Evolutionary conservation across 805 yeast species (phyloP).

Genomic region (Millerago galiae): DNA sequence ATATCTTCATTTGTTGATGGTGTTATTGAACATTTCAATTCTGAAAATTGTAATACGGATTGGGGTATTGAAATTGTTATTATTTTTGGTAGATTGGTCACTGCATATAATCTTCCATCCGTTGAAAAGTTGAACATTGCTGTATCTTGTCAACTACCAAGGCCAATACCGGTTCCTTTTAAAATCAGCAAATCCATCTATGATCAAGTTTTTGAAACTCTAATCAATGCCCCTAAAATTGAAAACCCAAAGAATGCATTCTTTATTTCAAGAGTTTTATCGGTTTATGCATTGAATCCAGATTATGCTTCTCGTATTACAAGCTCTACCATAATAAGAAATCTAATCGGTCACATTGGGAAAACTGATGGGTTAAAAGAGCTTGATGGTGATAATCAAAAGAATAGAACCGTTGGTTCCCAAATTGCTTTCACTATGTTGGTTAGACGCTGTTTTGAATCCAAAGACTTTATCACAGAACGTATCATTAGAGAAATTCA

Average conservation of each 20-base stretch:
- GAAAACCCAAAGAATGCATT: conserved; percentile 41
- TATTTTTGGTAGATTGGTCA: conserved; percentile 48
- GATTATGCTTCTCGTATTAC: conserved; percentile 34
- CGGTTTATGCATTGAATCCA: conserved; percentile 45
- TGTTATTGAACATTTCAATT: conserved; percentile 30
- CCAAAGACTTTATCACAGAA: conserved; percentile 39
- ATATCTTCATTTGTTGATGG: conserved; percentile 32
- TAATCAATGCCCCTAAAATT: conserved; percentile 37
- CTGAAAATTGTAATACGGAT: conserved; percentile 34
- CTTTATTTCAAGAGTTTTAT: conserved; percentile 47
- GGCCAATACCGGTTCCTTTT: conserved; percentile 17
- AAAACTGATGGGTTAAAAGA: conserved; percentile 26
- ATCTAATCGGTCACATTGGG: conserved; percentile 29
- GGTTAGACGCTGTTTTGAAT: conserved; percentile 67
- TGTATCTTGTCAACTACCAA: conserved; percentile 14
- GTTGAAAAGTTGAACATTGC: conserved; percentile 29
- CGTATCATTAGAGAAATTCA: conserved; percentile 47
- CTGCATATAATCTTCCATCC: conserved; percentile 44
- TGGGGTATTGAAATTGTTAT: conserved; percentile 58
- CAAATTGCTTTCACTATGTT: conserved; percentile 48
- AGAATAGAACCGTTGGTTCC: conserved; percentile 33
- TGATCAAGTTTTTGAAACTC: conserved; percentile 33
- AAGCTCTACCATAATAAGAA: conserved; percentile 39
- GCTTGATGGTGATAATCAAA: conserved; percentile 18
- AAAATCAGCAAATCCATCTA: conserved; percentile 19